Evolutionary conservation across 805 yeast species (phyloP).

Genomic region (Diddensiella santjacobensis): DNA sequence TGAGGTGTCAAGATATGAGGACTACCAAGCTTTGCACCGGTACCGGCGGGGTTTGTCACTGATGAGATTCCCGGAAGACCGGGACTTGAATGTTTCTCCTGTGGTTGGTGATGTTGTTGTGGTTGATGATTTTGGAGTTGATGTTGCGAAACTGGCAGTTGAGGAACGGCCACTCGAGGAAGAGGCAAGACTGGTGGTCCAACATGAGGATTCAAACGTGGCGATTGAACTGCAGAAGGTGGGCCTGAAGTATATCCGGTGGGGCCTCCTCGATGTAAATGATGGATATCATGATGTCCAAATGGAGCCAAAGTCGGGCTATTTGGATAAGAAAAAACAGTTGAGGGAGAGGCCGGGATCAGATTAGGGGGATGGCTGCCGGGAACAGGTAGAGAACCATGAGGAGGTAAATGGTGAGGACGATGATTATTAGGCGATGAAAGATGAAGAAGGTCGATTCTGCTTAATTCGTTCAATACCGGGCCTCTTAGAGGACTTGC

Average conservation of each 20-base stretch:
- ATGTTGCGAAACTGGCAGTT: neutral
- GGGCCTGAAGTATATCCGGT: neutral
- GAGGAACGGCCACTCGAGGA: neutral
- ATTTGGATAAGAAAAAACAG: conserved; percentile 18
- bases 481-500: conserved; percentile 12
- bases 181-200: conserved; percentile 2
- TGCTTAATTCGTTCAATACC: conserved; percentile 13
- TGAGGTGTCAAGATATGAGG: conserved; percentile 25
- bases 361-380: neutral
- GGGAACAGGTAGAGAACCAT: neutral
- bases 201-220: neutral
- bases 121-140: conserved; percentile 1
- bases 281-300: neutral
- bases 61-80: conserved; percentile 14
- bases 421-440: conserved; percentile 9
- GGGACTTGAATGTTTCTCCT: neutral
- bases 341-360: conserved; percentile 20
- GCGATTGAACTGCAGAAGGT: neutral
- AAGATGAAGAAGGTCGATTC: conserved; percentile 18
- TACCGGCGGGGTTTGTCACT: neutral
- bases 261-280: neutral
- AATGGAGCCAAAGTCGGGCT: conserved; percentile 15
- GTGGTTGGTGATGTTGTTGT: conserved; percentile 5
- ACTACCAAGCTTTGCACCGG: neutral
- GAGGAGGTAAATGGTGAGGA: neutral